Evolutionary conservation across 345 rosid species (phyloP).

Genomic region (Gossypium rotundifolium): DNA sequence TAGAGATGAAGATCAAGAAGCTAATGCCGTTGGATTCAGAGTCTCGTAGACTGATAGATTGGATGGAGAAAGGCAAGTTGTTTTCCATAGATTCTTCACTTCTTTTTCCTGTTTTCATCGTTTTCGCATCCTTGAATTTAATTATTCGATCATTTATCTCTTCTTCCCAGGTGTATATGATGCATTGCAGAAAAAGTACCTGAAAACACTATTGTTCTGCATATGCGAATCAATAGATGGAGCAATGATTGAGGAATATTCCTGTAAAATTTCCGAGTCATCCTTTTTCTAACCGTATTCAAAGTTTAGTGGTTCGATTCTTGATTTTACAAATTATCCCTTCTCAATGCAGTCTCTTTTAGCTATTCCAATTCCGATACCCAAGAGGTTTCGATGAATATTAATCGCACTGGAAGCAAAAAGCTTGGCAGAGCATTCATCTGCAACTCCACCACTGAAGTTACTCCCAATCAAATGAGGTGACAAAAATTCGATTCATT

Average conservation of each 20-base stretch:
- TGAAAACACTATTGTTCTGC: slow-evolving; percentile 84
- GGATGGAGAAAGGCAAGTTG: slow-evolving; percentile 96
- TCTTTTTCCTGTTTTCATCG: not conserved
- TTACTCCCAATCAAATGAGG: slow-evolving; percentile 96
- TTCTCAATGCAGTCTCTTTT: slow-evolving; percentile 72
- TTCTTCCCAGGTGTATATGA: slow-evolving; percentile 68
- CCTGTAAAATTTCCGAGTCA: slow-evolving; percentile 46
- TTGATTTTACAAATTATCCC: slow-evolving; percentile 19
- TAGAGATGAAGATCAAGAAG: slow-evolving; percentile 97
- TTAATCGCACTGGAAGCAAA: slow-evolving; percentile 76
- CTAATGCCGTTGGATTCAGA: slow-evolving; percentile 94
- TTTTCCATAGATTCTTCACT: slow-evolving; percentile 9
- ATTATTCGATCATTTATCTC: not conserved
- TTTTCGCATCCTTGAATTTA: not conserved
- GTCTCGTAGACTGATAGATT: slow-evolving; percentile 89
- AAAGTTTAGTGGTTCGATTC: not conserved
- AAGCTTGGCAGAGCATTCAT: slow-evolving; percentile 65
- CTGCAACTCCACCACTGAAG: slow-evolving; percentile 58
- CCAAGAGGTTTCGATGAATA: slow-evolving; percentile 81
- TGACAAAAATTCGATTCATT: slow-evolving; percentile 15
- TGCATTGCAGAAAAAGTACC: slow-evolving; percentile 85
- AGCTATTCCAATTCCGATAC: slow-evolving; percentile 68
- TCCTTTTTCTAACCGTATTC: not conserved
- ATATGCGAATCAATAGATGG: slow-evolving; percentile 74
- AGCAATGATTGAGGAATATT: slow-evolving; percentile 80